Conservation (phyloP, 371 early-diverging fungal genomes). For the Sporodiniella umbellata region DNA sequence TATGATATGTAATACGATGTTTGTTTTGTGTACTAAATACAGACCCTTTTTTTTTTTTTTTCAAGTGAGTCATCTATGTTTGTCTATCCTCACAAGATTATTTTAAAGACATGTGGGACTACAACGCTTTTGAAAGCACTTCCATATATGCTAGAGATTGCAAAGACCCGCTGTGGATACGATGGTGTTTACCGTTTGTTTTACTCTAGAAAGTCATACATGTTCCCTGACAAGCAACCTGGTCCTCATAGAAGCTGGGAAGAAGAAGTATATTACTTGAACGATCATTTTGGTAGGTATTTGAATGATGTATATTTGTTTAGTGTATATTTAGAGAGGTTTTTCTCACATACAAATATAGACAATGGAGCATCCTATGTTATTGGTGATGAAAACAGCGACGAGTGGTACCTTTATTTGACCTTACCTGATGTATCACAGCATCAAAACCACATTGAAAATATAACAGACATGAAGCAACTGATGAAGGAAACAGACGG, state of each 20-base stretch:
- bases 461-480: conserved; percentile 15
- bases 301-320: background rate
- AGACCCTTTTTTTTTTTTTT: conserved; percentile 3
- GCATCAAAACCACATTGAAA: conserved; percentile 16
- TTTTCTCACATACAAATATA: background rate
- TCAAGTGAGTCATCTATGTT: conserved; percentile 92
- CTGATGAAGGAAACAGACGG: conserved; percentile 27
- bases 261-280: conserved; percentile 79
- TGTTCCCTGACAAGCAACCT: conserved; percentile 91
- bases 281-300: conserved; percentile 51
- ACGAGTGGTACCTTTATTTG: conserved; percentile 94
- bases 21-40: background rate
- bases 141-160: conserved; percentile 81
- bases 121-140: conserved; percentile 88
- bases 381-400: conserved; percentile 88
- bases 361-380: conserved; percentile 72
- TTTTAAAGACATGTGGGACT: conserved; percentile 96
- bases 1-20: background rate
- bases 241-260: conserved; percentile 90
- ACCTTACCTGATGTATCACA: conserved; percentile 66
- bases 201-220: conserved; percentile 93
- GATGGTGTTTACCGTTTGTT: conserved; percentile 81
- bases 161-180: conserved; percentile 64
- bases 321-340: background rate
- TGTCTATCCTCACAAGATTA: conserved; percentile 90